Conservation (phyloP, 176 grass and related monocot species). For the Echinochloa phyllopogon region DNA sequence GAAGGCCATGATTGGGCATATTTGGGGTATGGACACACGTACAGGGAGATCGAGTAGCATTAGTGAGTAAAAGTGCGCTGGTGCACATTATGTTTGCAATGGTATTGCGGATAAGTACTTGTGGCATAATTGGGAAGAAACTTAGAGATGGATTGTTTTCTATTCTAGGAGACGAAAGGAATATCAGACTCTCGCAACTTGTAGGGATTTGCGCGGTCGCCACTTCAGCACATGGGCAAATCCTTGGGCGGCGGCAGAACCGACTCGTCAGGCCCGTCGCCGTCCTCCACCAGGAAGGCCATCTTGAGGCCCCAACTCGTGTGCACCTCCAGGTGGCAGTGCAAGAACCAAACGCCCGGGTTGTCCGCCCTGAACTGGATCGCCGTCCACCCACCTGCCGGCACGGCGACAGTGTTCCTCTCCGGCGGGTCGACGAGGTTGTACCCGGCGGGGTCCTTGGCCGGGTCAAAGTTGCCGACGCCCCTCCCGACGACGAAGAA, state of each 20-base stretch:
- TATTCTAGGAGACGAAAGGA: background rate
- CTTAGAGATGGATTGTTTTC: no score
- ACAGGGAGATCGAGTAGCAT: no score
- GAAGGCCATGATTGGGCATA: no score
- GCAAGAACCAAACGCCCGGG: conserved; percentile 70
- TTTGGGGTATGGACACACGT: no score
- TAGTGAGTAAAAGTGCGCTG: no score
- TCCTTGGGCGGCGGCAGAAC: conserved; percentile 57
- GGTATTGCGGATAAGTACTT: no score
- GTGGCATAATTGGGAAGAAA: no score
- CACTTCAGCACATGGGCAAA: conserved; percentile 56
- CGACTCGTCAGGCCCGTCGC: conserved; percentile 42
- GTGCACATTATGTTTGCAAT: no score
- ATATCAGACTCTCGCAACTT: background rate
- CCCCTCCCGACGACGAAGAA: conserved; percentile 70
- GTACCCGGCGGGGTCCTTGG: conserved; percentile 47
- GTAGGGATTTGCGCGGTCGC: background rate
- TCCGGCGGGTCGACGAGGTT: conserved; percentile 73
- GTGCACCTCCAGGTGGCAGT: conserved; percentile 72
- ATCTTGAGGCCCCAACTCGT: conserved; percentile 62
- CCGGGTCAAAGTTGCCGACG: conserved; percentile 63
- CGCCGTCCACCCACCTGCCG: conserved; percentile 63
- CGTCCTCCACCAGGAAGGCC: conserved; percentile 69
- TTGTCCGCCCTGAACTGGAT: conserved; percentile 66
- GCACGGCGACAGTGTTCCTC: conserved; percentile 67